Evolutionary conservation across 2,329 filamentous ascomycete species (phyloP).

Genomic region (Penicillium sp.): DNA sequence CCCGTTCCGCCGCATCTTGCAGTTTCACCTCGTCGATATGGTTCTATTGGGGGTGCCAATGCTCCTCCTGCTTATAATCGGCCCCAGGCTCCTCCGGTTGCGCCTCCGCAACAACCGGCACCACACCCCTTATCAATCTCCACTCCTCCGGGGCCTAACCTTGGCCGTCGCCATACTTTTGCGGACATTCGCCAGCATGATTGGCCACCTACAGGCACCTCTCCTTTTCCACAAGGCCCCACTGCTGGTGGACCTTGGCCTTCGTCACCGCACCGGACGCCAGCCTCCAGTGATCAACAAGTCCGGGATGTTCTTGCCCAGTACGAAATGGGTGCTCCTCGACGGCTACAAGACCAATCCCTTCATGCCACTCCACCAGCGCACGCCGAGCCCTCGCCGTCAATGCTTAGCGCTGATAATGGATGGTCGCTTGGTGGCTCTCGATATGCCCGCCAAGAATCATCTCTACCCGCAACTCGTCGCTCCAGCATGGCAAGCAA

Average conservation of each 20-base stretch:
- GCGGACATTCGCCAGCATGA: constrained; percentile 91
- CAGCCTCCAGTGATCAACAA: constrained; percentile 57
- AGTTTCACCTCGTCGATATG: constrained; percentile 75
- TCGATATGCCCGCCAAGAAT: constrained; percentile 40
- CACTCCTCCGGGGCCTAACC: constrained; percentile 60
- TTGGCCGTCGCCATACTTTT: constrained; percentile 84
- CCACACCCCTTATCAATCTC: constrained; percentile 60
- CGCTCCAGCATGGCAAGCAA: constrained; percentile 70
- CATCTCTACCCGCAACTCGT: constrained; percentile 58
- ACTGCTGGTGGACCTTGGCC: constrained; percentile 67
- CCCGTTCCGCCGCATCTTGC: constrained; percentile 79
- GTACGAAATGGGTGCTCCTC: constrained; percentile 62
- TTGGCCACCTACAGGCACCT: constrained; percentile 61
- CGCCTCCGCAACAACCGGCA: constrained; percentile 67
- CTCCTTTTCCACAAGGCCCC: constrained; percentile 65
- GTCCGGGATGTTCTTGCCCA: constrained; percentile 61
- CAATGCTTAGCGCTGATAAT: constrained; percentile 52
- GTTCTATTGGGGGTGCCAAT: constrained; percentile 71
- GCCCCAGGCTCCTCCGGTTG: constrained; percentile 63
- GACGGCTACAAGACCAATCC: constrained; percentile 47
- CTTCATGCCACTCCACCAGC: constrained; percentile 56
- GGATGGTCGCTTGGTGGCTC: constrained; percentile 55
- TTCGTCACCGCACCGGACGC: constrained; percentile 58
- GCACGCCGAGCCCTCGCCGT: constrained; percentile 49
- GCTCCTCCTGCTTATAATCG: constrained; percentile 72